A percentile compares a stretch with the other conserved stretches of the same genome.
Conservation (phyloP, 306 rosid genomes). For the Pyrus bretschneideri region DNA sequence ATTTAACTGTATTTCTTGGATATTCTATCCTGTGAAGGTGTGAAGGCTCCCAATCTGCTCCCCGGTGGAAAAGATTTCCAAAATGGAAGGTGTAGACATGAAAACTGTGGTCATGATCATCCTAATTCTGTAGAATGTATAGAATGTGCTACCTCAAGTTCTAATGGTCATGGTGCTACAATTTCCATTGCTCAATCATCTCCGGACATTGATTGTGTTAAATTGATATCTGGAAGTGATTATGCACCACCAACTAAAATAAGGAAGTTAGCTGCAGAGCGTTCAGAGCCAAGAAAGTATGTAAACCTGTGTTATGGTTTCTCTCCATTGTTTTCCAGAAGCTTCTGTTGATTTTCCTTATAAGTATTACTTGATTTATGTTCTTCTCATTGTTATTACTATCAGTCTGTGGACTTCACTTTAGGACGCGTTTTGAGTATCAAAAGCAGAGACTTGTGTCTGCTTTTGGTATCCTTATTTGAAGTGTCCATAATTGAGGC, state of each 20-base stretch:
- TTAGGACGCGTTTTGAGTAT: background rate
- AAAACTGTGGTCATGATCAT: conserved; percentile 41
- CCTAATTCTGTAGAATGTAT: conserved; percentile 40
- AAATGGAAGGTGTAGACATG: conserved; percentile 43
- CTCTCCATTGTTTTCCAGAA: background rate
- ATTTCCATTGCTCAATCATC: conserved; percentile 72
- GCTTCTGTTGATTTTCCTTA: background rate
- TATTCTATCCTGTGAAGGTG: conserved; percentile 53
- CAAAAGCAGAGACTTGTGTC: background rate
- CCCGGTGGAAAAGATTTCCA: conserved; percentile 40
- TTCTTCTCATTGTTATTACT: background rate
- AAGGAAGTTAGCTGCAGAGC: conserved; percentile 62
- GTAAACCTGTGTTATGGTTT: conserved; percentile 19
- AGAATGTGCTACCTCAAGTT: conserved; percentile 72
- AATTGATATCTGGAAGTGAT: conserved; percentile 53
- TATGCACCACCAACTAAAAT: conserved; percentile 56
- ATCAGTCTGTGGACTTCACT: background rate
- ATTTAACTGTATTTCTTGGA: conserved; percentile 28
- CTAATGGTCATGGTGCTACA: conserved; percentile 57
- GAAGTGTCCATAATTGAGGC: conserved; percentile 5
- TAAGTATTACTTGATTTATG: background rate
- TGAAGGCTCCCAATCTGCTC: conserved; percentile 34
- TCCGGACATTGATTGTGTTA: conserved; percentile 59
- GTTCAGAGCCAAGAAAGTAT: conserved; percentile 78
- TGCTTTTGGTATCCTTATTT: background rate